A percentile compares a stretch with the other conserved stretches of the same genome.
Evolutionary conservation across 2,329 filamentous ascomycete species (phyloP).

Genomic region (Beauveria rudraprayagi): DNA sequence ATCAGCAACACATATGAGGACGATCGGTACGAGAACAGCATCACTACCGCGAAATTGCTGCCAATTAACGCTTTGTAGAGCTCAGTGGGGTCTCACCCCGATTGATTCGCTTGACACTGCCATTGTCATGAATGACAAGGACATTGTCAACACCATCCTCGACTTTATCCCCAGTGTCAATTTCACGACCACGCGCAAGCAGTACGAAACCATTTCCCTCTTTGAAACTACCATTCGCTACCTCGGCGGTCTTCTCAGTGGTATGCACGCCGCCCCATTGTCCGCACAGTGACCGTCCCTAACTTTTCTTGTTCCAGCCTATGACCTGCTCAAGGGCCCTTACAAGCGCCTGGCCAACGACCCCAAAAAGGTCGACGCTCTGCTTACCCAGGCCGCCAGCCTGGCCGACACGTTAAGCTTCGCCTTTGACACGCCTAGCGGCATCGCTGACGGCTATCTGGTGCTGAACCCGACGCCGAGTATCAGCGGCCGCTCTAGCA

Average conservation of each 20-base stretch:
- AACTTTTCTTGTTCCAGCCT: slow-evolving; percentile 30
- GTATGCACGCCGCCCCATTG: slow-evolving; percentile 23
- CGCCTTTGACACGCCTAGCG: slow-evolving; percentile 64
- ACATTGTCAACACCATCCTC: slow-evolving; percentile 63
- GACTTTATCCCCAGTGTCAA: slow-evolving; percentile 63
- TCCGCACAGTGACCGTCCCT: not conserved
- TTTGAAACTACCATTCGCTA: slow-evolving; percentile 93
- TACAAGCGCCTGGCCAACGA: slow-evolving; percentile 39
- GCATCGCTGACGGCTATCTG: slow-evolving; percentile 63
- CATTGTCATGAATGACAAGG: slow-evolving; percentile 62
- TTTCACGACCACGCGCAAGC: slow-evolving; percentile 49
- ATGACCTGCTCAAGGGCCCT: slow-evolving; percentile 63
- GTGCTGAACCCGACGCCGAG: slow-evolving; percentile 42
- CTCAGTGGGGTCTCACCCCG: slow-evolving; percentile 77
- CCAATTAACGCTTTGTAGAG: slow-evolving; percentile 38
- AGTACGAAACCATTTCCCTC: slow-evolving; percentile 53
- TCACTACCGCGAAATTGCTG: not conserved
- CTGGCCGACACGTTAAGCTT: slow-evolving; percentile 65
- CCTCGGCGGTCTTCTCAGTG: slow-evolving; percentile 70
- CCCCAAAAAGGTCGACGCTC: slow-evolving; percentile 39
- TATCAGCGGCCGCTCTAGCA: slow-evolving; percentile 44
- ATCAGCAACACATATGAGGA: slow-evolving; percentile 57
- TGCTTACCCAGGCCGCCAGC: slow-evolving; percentile 56
- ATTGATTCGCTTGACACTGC: slow-evolving; percentile 76
- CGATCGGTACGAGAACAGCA: slow-evolving; percentile 48